These are phyloP conservation scores for Perilla frutescens DNA, from an alignment of 257 asterid species.

Conservation along the genomic window DNA sequence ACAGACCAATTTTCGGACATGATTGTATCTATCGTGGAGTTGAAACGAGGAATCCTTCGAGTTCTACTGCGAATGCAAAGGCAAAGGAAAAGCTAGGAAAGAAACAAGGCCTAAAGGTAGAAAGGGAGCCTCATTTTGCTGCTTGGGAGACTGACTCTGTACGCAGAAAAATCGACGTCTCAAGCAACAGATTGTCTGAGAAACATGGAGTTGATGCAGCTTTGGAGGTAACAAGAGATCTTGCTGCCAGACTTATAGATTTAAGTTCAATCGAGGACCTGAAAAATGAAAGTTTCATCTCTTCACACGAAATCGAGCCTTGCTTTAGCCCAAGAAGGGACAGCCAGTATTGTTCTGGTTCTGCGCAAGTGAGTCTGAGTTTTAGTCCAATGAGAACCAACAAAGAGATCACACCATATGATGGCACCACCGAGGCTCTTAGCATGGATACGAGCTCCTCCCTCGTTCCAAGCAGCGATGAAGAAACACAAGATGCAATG, in stretches of 20 bases:
- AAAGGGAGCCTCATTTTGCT: constrained; percentile 25
- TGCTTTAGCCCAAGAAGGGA: constrained; percentile 46
- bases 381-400: constrained; percentile 13
- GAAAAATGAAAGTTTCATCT: constrained; percentile 28
- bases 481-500: constrained; percentile 9
- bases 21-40: constrained; percentile 33
- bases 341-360: constrained; percentile 23
- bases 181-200: constrained; percentile 35
- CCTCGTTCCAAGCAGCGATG: constrained; percentile 17
- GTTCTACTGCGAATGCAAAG: constrained; percentile 13
- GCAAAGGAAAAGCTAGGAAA: constrained; percentile 16
- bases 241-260: constrained; percentile 50
- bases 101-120: constrained; percentile 10
- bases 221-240: constrained; percentile 59
- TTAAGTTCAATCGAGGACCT: constrained; percentile 20
- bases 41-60: constrained; percentile 21
- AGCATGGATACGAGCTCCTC: not conserved
- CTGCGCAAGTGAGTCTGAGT: constrained; percentile 33
- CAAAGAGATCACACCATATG: not conserved
- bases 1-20: constrained; percentile 22
- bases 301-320: constrained; percentile 47
- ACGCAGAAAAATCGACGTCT: constrained; percentile 46
- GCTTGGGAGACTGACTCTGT: constrained; percentile 25
- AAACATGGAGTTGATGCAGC: constrained; percentile 44
- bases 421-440: not conserved